A percentile compares a stretch with the other conserved stretches of the same genome.
Evolutionary conservation across 2,329 filamentous ascomycete species (phyloP).

Genomic region (Fusarium verticillioides): DNA sequence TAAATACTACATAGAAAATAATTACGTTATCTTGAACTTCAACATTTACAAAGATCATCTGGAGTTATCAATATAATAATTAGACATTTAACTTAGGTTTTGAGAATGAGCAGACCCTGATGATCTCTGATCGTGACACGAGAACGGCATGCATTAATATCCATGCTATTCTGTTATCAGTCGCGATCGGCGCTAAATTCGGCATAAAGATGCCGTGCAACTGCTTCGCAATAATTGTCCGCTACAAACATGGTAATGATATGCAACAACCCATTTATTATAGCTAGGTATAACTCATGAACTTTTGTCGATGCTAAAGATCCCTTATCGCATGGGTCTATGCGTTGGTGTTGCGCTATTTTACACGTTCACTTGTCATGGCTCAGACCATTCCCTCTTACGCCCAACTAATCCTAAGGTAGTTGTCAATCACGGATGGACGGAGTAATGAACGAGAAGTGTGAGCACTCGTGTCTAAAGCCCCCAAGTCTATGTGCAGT

Average conservation of each 20-base stretch:
- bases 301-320: not conserved
- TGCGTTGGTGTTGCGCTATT: not conserved
- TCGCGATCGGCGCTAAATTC: not conserved
- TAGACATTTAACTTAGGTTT: not conserved
- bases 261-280: not conserved
- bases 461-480: too few species aligned
- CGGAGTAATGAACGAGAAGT: too few species aligned
- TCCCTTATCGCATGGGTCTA: not conserved
- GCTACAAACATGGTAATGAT: constrained; percentile 1
- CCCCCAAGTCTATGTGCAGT: too few species aligned
- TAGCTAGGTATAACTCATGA: not conserved
- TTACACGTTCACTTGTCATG: not conserved
- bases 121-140: not conserved
- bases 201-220: constrained; percentile 14
- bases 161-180: not conserved
- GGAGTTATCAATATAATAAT: fast-evolving
- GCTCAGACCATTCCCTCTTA: too few species aligned
- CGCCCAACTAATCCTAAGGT: too few species aligned
- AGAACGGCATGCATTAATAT: not conserved
- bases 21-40: not conserved
- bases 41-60: not conserved
- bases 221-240: not conserved
- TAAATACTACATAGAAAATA: fast-evolving
- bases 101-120: not conserved
- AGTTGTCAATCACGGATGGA: too few species aligned